Conservation (phyloP, 2,329 filamentous ascomycete genomes). For the Ophiostoma australiae region DNA sequence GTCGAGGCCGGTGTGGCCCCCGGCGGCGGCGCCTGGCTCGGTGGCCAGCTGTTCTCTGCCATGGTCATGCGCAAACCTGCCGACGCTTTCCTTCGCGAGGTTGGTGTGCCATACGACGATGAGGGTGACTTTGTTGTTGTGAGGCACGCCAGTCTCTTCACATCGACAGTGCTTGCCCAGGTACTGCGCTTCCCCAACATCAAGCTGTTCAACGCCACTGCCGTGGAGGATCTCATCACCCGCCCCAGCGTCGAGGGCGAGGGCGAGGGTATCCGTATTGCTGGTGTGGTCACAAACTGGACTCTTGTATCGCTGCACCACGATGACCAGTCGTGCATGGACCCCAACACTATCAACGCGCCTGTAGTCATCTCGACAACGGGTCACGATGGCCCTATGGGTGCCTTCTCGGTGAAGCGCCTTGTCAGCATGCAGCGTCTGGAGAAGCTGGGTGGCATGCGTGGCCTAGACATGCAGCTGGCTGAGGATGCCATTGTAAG, state of each 20-base stretch:
- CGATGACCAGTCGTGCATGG: constrained; percentile 91
- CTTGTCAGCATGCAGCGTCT: constrained; percentile 83
- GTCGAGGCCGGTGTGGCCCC: constrained; percentile 84
- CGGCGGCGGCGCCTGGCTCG: constrained; percentile 86
- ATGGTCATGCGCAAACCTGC: constrained; percentile 96
- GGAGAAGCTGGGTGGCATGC: constrained; percentile 83
- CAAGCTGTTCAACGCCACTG: constrained; percentile 93
- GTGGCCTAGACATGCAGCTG: constrained; percentile 84
- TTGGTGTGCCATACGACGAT: constrained; percentile 81
- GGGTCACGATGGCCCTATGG: constrained; percentile 85
- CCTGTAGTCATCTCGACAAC: constrained; percentile 85
- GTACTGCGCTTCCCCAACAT: constrained; percentile 83
- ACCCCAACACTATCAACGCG: constrained; percentile 94
- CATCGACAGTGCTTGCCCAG: constrained; percentile 76
- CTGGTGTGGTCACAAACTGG: constrained; percentile 94
- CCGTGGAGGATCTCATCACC: constrained; percentile 89
- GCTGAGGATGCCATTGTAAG: constrained; percentile 94
- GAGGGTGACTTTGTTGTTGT: constrained; percentile 86
- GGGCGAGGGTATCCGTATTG: constrained; percentile 58
- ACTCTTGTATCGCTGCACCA: constrained; percentile 84
- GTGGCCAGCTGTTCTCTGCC: constrained; percentile 88
- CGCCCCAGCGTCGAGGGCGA: constrained; percentile 46
- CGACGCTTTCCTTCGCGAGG: constrained; percentile 73
- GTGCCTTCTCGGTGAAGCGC: constrained; percentile 85
- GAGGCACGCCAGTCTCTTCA: constrained; percentile 91